Evolutionary conservation across 352 stramenopile species (phyloP), one percentile per base, ranked within the genome.

Genomic region (Thraustochytrium aureum): DNA sequence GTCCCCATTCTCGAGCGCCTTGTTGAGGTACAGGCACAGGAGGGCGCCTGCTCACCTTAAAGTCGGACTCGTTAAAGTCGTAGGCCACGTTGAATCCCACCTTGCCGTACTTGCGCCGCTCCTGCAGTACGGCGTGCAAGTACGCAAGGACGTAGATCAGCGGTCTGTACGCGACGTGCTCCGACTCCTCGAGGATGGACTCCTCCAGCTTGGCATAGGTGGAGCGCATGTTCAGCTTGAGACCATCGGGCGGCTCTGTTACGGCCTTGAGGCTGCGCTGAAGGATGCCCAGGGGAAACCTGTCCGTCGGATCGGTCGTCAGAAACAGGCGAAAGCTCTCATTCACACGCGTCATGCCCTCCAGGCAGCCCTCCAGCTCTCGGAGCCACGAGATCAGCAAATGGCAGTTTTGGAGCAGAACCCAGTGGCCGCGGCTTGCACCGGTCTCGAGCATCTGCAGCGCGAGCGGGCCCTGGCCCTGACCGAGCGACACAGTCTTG

Each of bases 21-120:
- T 98, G 83, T 92, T 92, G 26, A 98, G 83, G 83, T 98, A 98
- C 0, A 97, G 84, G 45, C 86, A 90, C 17, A 98, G 86, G n/a
- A 50, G 98, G 84, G 60, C 93, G 92, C 47, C 92, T 85, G 5
- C 90, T 96, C 62, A 98, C 96, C 37, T 93, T 93, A 72, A 98
- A 97, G 83, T 98, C 94, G 30, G 91, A 96, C 84, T 97, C 94
- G 84, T 98, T 98, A 65, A 98, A 98, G 82, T 98, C 94, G 85
- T 98, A 98, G 84, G 89, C 93, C 26, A 98, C 93, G 75, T 98
- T 98, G 92, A 93, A 98, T 41, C 94, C 94, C 75, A 98, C 97
- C 84, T 98, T 98, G 62, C 94, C 94, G 72, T 98, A 98, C 84
- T 98, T 98, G 47, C 93, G 87, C 2, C 94, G 88, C 86, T 98